These are phyloP conservation scores for Helicosporidium sp. DNA, from an alignment of 139 green algal genomes.

Conservation along the genomic window DNA sequence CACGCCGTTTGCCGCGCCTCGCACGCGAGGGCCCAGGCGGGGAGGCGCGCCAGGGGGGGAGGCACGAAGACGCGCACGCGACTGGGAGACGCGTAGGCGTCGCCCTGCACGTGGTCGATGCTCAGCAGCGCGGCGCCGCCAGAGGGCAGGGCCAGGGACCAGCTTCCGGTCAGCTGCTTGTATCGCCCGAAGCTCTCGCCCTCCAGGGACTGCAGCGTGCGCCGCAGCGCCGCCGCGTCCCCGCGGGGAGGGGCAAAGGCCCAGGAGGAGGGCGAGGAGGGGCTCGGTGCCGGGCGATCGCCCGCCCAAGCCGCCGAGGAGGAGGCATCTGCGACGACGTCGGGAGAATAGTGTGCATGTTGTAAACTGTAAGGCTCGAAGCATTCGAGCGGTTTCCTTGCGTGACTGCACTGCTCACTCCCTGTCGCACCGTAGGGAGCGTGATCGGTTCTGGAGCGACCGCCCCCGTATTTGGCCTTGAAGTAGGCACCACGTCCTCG, in stretches of 20 bases:
- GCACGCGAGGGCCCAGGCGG: constrained; percentile 4
- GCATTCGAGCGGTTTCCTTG: neutral
- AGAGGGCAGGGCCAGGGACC: neutral
- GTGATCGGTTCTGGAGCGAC: neutral
- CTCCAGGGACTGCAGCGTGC: constrained; percentile 22
- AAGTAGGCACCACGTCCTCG: neutral
- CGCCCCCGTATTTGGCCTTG: neutral
- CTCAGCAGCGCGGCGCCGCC: constrained; percentile 8
- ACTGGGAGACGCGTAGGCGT: constrained; percentile 26
- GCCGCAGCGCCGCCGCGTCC: constrained; percentile 5
- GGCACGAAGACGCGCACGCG: constrained; percentile 24
- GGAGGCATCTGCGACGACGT: neutral
- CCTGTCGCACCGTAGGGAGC: neutral
- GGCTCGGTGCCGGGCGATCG: neutral
- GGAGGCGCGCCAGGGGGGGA: constrained; percentile 5
- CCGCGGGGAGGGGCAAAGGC: neutral
- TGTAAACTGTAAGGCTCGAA: no score
- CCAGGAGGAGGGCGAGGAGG: neutral
- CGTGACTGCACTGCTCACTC: no score
- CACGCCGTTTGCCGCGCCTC: constrained; percentile 19
- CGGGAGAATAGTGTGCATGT: no score
- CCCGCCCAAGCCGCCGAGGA: neutral
- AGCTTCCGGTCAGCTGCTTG: constrained; percentile 24
- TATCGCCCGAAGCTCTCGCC: constrained; percentile 33
- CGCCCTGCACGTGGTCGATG: constrained; percentile 31